Percentiles rank a stretch among this genome's conserved stretches.
Conservation (phyloP, 1,284 basidiomycete species). For the Cutaneotrichosporon sp. region DNA sequence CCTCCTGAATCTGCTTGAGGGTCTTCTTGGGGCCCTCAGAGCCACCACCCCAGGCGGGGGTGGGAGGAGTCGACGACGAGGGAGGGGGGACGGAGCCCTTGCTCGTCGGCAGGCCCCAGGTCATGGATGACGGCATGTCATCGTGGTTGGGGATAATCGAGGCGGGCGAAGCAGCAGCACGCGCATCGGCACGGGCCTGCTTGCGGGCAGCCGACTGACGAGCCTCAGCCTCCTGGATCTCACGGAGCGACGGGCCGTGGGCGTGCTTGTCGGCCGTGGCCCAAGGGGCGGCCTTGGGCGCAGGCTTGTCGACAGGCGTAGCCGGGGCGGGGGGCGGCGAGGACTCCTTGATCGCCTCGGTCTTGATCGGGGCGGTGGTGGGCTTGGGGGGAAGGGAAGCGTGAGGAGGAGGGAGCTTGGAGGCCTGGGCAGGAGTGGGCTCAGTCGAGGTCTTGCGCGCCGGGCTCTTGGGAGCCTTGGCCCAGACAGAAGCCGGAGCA, state of each 20-base stretch:
- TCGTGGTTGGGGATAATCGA: constrained; percentile 32
- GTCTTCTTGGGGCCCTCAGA: constrained; percentile 72
- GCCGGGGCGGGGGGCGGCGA: constrained; percentile 47
- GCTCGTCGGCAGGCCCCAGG: constrained; percentile 55
- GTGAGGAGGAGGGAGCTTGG: constrained; percentile 34
- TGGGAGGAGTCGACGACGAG: constrained; percentile 46
- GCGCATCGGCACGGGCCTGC: constrained; percentile 63
- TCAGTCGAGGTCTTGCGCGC: constrained; percentile 34
- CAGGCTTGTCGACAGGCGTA: constrained; percentile 13
- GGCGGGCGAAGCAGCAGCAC: constrained; percentile 54
- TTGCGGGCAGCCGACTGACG: constrained; percentile 72
- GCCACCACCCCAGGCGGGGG: constrained; percentile 50
- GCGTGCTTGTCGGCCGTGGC: constrained; percentile 49
- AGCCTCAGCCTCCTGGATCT: constrained; percentile 93
- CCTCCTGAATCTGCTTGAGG: constrained; percentile 98
- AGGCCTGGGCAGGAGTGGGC: constrained; percentile 36
- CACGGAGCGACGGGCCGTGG: constrained; percentile 71
- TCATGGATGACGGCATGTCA: constrained; percentile 47
- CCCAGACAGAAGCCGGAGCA: constrained; percentile 4
- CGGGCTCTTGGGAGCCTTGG: not conserved
- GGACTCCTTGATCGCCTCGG: constrained; percentile 60
- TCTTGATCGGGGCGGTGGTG: constrained; percentile 61
- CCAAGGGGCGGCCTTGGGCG: constrained; percentile 49
- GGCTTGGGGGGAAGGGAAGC: constrained; percentile 43
- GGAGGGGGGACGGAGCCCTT: constrained; percentile 33